Evolutionary conservation across 208 protist genomes (phyloP).

Genomic region (Wallacemonas collosoma): DNA sequence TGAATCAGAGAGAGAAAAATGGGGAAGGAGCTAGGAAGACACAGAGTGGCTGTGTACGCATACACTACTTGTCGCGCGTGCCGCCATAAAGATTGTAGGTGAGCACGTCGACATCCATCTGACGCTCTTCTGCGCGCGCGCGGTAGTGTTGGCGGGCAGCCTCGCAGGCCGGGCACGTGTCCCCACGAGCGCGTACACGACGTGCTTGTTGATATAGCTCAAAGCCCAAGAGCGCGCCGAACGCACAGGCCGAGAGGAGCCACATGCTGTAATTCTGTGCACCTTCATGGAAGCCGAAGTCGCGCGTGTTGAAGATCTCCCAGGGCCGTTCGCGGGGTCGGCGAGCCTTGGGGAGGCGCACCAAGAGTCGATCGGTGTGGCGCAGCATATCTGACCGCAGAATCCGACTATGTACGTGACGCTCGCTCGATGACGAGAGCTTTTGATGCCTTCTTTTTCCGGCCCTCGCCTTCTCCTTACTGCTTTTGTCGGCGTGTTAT

Average conservation of each 20-base stretch:
- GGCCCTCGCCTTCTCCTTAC: no score
- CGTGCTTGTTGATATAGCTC: slow-evolving; percentile 73
- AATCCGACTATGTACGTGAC: no score
- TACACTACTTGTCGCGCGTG: slow-evolving; percentile 3
- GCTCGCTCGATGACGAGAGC: no score
- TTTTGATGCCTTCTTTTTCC: no score
- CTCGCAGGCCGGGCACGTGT: slow-evolving; percentile 86
- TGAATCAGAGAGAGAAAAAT: not conserved
- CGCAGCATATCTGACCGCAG: slow-evolving; percentile 40
- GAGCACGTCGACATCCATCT: slow-evolving; percentile 46
- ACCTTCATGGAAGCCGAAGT: slow-evolving; percentile 86
- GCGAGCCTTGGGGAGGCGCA: slow-evolving; percentile 82
- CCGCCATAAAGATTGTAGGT: slow-evolving; percentile 8
- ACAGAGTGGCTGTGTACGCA: not conserved
- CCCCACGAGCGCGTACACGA: slow-evolving; percentile 68
- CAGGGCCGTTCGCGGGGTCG: slow-evolving; percentile 85
- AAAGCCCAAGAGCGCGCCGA: slow-evolving; percentile 45
- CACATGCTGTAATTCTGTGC: slow-evolving; percentile 90
- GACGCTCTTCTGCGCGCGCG: slow-evolving; percentile 62
- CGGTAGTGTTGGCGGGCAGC: slow-evolving; percentile 81
- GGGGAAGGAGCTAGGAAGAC: not conserved
- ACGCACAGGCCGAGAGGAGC: slow-evolving; percentile 42
- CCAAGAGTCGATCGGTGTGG: slow-evolving; percentile 23
- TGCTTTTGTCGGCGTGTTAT: no score
- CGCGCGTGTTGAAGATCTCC: slow-evolving; percentile 89